Base-by-base conservation (phyloP, 2,329 filamentous ascomycete species). In the Ascochyta lentis region DNA sequence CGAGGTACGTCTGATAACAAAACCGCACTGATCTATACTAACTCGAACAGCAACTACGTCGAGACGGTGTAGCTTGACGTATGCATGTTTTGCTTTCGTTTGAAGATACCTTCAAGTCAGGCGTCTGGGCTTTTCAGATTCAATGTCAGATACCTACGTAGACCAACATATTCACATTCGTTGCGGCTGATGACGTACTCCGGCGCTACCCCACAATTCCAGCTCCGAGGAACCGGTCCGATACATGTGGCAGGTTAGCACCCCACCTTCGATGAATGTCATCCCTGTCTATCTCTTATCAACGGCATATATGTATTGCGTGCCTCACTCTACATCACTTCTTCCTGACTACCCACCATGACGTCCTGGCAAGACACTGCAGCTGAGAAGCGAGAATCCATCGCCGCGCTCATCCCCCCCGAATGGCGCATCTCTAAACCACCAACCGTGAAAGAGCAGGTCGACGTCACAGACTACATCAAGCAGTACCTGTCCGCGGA, bases 1-100 rank as follows among this genome's bases (percentile, higher is more conserved):
- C 95, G 0, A 95, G 91, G 84, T 86, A 78, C 61, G 79, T 69
- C 24, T 19, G 4, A 8, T 22, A 12, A 13, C 1, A 2, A 22
- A 3, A 6, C 1, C 19, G 19, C 19, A 19, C 9, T 12, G 5
- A 40, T n/a, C 31, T 5, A 34, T 10, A 27, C 44, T 60, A 19
- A 51, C 37, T 8, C 31, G 1, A 37, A 26, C 43, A 77, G 76
- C 63, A 78, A 78, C 64, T 78, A 78, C 54, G 75, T 78, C 31
- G 75, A 78, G 49, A 75, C 72, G 62, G 55, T 77, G 16, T 67
- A 53, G 55, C 6, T 12, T 13, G 7, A 16, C 22, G 9, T 7
- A 24, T 16, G 13, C 7, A 24, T 24, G 22, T 33, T 15, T 10
- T n/a, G 22, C 27, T 54, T 43, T 40, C 40, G 31, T 35, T 34